phyloP scores from a whole-genome alignment of 2,329 filamentous ascomycete species.

The Colletotrichum simmondsii region DNA sequence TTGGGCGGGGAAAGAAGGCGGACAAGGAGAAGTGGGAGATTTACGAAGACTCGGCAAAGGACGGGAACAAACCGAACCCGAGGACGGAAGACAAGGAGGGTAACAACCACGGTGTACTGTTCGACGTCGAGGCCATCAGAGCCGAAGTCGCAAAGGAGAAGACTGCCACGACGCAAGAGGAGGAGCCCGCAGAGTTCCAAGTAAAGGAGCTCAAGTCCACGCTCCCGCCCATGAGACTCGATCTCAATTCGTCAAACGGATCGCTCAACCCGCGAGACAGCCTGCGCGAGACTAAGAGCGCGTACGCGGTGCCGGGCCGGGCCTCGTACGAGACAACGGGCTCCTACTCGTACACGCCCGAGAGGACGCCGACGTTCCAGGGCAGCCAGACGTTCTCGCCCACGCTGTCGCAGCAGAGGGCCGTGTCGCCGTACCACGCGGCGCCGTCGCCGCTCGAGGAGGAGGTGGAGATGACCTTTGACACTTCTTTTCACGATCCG shows the following conservation, averaged over 20 bases:
- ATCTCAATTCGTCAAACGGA: conserved; percentile 54
- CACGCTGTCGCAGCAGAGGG: not conserved
- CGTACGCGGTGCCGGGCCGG: conserved; percentile 47
- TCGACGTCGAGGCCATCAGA: conserved; percentile 94
- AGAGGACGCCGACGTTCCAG: conserved; percentile 37
- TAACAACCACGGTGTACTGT: conserved; percentile 76
- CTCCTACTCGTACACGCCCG: conserved; percentile 35
- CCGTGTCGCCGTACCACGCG: conserved; percentile 40
- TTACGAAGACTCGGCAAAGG: conserved; percentile 76
- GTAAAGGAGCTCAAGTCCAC: conserved; percentile 89
- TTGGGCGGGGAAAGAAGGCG: conserved; percentile 82
- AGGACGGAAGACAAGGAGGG: conserved; percentile 60
- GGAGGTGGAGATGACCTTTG: conserved; percentile 78
- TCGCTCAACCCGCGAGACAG: conserved; percentile 43
- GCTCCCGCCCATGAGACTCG: conserved; percentile 88
- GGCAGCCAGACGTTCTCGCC: conserved; percentile 34
- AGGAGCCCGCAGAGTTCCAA: conserved; percentile 60
- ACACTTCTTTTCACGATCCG: conserved; percentile 66
- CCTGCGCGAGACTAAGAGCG: conserved; percentile 60
- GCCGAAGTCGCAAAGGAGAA: conserved; percentile 81
- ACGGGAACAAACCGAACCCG: conserved; percentile 49
- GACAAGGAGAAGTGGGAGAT: conserved; percentile 94
- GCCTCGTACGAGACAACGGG: conserved; percentile 38
- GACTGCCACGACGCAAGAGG: conserved; percentile 58
- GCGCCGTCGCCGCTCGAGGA: conserved; percentile 50